phyloP scores from a whole-genome alignment of 2,329 filamentous ascomycete species.

The Purpureocillium takamizusanense region DNA sequence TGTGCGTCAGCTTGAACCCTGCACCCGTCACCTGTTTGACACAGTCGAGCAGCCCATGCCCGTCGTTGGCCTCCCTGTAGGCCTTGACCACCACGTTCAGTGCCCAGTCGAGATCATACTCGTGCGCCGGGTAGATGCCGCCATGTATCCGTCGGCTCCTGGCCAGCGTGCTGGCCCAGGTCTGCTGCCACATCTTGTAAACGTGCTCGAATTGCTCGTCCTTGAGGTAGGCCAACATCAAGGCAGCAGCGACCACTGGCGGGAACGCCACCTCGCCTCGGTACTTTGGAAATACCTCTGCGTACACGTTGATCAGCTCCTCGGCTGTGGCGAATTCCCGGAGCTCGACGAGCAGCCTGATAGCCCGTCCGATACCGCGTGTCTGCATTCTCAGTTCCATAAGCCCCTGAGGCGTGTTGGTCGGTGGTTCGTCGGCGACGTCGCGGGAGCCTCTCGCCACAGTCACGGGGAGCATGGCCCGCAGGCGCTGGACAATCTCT shows the following conservation, averaged over 20 bases:
- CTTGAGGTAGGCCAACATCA: slow-evolving; percentile 59
- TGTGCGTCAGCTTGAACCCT: slow-evolving; percentile 67
- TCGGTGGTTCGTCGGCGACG: neutral
- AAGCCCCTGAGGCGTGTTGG: slow-evolving; percentile 9
- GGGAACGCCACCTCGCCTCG: slow-evolving; percentile 31
- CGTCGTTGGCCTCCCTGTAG: slow-evolving; percentile 29
- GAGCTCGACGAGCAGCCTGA: slow-evolving; percentile 23
- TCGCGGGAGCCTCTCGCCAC: neutral
- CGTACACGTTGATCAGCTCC: slow-evolving; percentile 47
- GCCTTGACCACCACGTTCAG: slow-evolving; percentile 40
- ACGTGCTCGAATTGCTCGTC: slow-evolving; percentile 52
- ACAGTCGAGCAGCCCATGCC: slow-evolving; percentile 36
- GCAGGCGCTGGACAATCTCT: slow-evolving; percentile 20
- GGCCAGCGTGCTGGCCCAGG: slow-evolving; percentile 42
- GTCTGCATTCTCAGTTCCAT: slow-evolving; percentile 16
- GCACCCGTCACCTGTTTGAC: slow-evolving; percentile 47
- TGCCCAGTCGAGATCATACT: slow-evolving; percentile 43
- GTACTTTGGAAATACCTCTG: slow-evolving; percentile 26
- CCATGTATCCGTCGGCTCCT: slow-evolving; percentile 13
- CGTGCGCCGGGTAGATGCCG: slow-evolving; percentile 34
- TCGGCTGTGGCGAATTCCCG: slow-evolving; percentile 44
- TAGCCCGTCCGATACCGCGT: slow-evolving; percentile 20
- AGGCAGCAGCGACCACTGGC: slow-evolving; percentile 46
- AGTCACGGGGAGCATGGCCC: slow-evolving; percentile 6
- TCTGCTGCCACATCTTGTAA: slow-evolving; percentile 56